Conservation (phyloP, 441 rosid genomes). For the Corymbia citriodora region DNA sequence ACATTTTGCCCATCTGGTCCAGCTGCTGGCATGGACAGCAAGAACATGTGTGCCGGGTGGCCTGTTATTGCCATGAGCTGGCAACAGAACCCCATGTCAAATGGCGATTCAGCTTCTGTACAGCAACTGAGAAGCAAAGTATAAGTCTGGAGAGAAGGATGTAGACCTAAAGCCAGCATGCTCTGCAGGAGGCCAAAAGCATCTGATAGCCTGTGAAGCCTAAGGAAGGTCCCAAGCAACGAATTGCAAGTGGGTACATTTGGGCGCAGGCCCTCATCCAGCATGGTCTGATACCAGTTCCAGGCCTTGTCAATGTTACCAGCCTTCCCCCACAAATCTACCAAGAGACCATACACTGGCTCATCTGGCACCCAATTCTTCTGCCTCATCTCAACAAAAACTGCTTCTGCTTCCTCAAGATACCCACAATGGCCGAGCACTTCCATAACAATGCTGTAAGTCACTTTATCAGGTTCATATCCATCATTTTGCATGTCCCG, state of each 20-base stretch:
- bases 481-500: constrained; percentile 78
- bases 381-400: constrained; percentile 66
- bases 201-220: constrained; percentile 58
- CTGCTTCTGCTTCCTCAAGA: constrained; percentile 80
- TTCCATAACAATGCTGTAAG: constrained; percentile 90
- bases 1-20: constrained; percentile 91
- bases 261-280: constrained; percentile 62
- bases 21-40: constrained; percentile 66
- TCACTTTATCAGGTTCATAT: constrained; percentile 84
- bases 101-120: constrained; percentile 63
- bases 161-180: constrained; percentile 63
- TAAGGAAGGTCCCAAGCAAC: constrained; percentile 78
- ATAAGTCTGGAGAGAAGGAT: constrained; percentile 78
- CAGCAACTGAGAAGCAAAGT: constrained; percentile 86
- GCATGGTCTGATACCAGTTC: constrained; percentile 85
- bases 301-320: constrained; percentile 82
- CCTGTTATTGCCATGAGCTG: constrained; percentile 75
- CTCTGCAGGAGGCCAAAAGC: constrained; percentile 65
- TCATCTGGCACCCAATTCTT: constrained; percentile 90
- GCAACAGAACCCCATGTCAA: constrained; percentile 62
- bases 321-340: constrained; percentile 89
- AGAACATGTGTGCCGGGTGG: constrained; percentile 81
- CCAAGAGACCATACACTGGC: constrained; percentile 82
- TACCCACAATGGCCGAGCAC: constrained; percentile 86
- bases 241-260: constrained; percentile 93